These are phyloP conservation scores for Echria macrotheca DNA, from an alignment of 495 filamentous ascomycete genomes.

Conservation along the genomic window DNA sequence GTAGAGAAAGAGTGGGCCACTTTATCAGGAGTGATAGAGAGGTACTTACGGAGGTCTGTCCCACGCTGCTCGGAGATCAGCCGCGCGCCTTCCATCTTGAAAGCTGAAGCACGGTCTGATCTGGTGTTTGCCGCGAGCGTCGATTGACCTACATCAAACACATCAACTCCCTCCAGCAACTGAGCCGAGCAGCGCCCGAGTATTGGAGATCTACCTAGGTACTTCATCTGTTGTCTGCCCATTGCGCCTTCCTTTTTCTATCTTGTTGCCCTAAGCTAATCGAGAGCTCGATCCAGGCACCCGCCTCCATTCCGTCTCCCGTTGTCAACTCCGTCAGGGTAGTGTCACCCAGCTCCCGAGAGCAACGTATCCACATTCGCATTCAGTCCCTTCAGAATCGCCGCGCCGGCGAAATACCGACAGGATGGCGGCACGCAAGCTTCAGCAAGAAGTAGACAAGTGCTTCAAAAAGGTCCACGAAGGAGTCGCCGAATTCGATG, in stretches of 20 bases:
- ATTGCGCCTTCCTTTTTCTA: no score
- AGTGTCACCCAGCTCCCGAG: not conserved
- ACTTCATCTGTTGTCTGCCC: not conserved
- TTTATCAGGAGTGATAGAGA: constrained; percentile 1
- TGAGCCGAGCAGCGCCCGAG: not conserved
- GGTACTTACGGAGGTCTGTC: not conserved
- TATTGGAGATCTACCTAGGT: not conserved
- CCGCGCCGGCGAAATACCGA: constrained; percentile 11
- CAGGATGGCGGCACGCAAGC: constrained; percentile 88
- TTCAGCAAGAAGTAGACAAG: constrained; percentile 94
- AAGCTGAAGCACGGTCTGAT: constrained; percentile 5
- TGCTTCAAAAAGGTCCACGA: constrained; percentile 96
- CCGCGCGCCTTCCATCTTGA: constrained; percentile 13
- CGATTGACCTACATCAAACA: constrained; percentile 6
- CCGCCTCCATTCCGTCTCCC: no score
- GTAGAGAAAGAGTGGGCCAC: not conserved
- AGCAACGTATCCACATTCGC: no score
- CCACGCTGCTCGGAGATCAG: constrained; percentile 3
- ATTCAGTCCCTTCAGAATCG: no score
- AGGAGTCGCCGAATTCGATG: constrained; percentile 87
- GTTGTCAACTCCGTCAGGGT: no score
- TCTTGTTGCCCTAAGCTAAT: constrained; percentile 8
- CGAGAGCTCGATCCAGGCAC: not conserved
- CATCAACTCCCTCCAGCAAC: not conserved
- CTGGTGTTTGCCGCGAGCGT: constrained; percentile 5